Base-by-base conservation (phyloP, 352 stramenopile species). In the Phytophthora citrophthora region DNA sequence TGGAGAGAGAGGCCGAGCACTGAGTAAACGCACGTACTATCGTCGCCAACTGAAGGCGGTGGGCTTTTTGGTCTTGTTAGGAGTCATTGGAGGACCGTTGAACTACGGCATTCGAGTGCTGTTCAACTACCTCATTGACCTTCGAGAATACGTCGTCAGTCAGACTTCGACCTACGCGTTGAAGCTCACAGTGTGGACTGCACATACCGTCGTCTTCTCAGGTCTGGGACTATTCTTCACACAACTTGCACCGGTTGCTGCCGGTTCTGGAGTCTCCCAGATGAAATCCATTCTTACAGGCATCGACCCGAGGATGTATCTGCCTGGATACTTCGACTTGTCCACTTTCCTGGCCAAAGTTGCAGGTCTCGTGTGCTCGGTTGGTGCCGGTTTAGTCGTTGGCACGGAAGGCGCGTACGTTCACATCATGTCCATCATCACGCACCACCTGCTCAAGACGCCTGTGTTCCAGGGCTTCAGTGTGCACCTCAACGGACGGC, bases 361-460 rank as follows among this genome's bases (percentile, higher is more conserved):
- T 49, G 67, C 98, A 11, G 97, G 97, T 23, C 93, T 99, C 5
- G 89, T 97, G 6, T 98, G 97, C 46, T 89, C 90, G 12, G 84
- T 99, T 18, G 91, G 95, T 6, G 90, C 91, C 1, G 97, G 97
- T 3, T 84, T 99, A 11, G 88, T 98, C 20, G 92, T 99, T 2
- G 98, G 98, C 54, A 99, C 98, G 8, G 98, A 99, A 77, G 98
- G 98, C 27, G 96, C 98, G 1, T 99, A 99, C 83, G 96, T 99
- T n/a, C 96, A 99, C 79, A 96, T 98, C 59, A 95, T 95, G 74
- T 95, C 88, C 26, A 96, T 96, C 53, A 79, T 98, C 39, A 95
- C 93, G 20, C 89, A 98, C 62, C 83, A 96, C 41, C 65, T 98
- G 36, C 91, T 98, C 59, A 82, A 84, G 36, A 77, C 83, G 2